Base-by-base conservation (phyloP, 73 alveolate species). In the Paramecium biaurelia region DNA sequence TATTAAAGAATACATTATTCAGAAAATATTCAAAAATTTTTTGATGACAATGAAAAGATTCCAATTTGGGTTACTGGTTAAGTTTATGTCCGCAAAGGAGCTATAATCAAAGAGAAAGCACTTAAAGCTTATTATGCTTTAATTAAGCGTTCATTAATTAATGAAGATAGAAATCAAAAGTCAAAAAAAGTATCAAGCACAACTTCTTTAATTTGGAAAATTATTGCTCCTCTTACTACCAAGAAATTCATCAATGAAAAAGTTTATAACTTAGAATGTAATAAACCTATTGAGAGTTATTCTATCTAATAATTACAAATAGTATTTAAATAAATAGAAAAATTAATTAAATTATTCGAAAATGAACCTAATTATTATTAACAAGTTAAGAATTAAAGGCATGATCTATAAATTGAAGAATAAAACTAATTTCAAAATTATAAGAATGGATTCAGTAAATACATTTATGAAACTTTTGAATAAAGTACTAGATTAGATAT, bases 371-470 rank as follows among this genome's bases (percentile, higher is more conserved):
- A 42, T 23, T 72, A 28, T 37, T 72, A 72, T 37, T 7, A 72
- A 35, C 4, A 72, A 10, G 58, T 30, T 15, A 72, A 37, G 38
- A 37, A 20, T 20, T 15, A 30, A 20, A 37, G 59, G 14, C 37
- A 35, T 37, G 86, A 72, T 26, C 21, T 20, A 11, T 21, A 28
- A n/a, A 12, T 37, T 72, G 58, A 72, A 35, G 56, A 38, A 72
- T 38, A 72, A 72, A 72, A 38, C 0, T 5, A 72, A 26, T 30
- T 30, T 32, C 24, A 63, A 30, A 26, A 63, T 32, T 72, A 34
- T 72, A 72, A 32, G 32, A 72, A 72, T 72, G 86, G 86, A n/a
- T 72, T 72, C 26, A 72, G 86, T 72, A 72, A 35, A 20, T 72
- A 12, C 7, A 38, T 38, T 15, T 72, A 72, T 72, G 56, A 72